Evolutionary conservation across 2,329 filamentous ascomycete genomes (phyloP).

Genomic region (Calonectria pteridis): DNA sequence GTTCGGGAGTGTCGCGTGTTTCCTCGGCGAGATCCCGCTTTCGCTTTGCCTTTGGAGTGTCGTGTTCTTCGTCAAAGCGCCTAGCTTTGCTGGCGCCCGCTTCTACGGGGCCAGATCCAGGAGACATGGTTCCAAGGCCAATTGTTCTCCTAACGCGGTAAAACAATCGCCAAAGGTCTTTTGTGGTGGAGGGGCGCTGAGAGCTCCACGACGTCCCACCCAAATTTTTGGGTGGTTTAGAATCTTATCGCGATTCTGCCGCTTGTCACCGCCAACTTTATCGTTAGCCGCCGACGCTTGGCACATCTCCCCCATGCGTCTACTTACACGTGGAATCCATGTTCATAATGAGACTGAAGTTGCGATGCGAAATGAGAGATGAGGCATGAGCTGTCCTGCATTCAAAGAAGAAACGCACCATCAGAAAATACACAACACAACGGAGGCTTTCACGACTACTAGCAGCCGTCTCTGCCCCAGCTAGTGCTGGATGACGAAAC

Average conservation of each 20-base stretch:
- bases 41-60: conserved; percentile 47
- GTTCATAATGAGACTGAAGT: conserved; percentile 28
- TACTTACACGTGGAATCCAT: conserved; percentile 38
- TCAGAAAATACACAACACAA: neutral
- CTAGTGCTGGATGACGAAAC: conserved; percentile 24
- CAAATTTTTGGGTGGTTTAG: conserved; percentile 50
- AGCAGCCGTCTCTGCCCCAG: conserved; percentile 4
- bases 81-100: conserved; percentile 40
- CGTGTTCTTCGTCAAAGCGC: conserved; percentile 47
- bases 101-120: conserved; percentile 56
- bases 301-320: conserved; percentile 28
- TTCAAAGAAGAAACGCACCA: neutral
- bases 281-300: conserved; percentile 32
- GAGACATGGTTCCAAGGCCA: conserved; percentile 52
- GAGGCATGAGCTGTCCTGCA: conserved; percentile 2
- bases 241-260: conserved; percentile 56
- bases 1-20: conserved; percentile 42
- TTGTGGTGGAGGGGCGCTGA: conserved; percentile 30
- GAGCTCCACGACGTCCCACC: conserved; percentile 12
- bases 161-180: conserved; percentile 20
- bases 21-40: conserved; percentile 52
- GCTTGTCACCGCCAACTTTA: conserved; percentile 51
- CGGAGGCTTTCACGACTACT: neutral
- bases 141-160: conserved; percentile 27
- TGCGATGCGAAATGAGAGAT: conserved; percentile 20